These are phyloP conservation scores for Phytopythium boreale DNA, from an alignment of 352 stramenopile species.

Conservation along the genomic window DNA sequence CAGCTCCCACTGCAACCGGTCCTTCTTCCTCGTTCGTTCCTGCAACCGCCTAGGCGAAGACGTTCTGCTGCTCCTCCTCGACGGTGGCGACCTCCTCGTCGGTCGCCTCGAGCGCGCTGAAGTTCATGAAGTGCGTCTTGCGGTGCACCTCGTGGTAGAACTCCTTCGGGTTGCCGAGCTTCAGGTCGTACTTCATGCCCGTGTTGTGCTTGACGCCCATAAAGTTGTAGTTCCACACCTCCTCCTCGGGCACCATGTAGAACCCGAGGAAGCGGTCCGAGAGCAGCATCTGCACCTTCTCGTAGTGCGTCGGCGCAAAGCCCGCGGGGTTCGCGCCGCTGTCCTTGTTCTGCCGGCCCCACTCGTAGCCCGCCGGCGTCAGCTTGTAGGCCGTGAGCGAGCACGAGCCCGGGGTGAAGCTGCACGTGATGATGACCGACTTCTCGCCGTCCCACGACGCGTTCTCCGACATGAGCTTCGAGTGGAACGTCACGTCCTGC, in stretches of 20 bases:
- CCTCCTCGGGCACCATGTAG: slow-evolving; percentile 98
- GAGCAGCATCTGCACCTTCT: slow-evolving; percentile 99
- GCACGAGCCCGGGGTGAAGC: slow-evolving; percentile 99
- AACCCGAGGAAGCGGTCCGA: slow-evolving; percentile 99
- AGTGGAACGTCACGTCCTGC: slow-evolving; percentile 95
- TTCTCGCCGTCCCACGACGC: slow-evolving; percentile 97
- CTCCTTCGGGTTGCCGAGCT: slow-evolving; percentile 97
- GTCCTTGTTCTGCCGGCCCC: slow-evolving; percentile 98
- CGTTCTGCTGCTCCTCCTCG: slow-evolving; percentile 91
- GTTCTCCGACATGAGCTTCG: slow-evolving; percentile 97
- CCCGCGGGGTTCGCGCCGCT: slow-evolving; percentile 92
- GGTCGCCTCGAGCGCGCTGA: slow-evolving; percentile 95
- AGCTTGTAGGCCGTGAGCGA: slow-evolving; percentile 99
- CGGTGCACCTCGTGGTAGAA: slow-evolving; percentile 99
- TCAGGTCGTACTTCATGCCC: slow-evolving; percentile 98
- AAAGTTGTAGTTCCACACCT: slow-evolving; percentile 99
- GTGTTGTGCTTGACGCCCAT: slow-evolving; percentile 98
- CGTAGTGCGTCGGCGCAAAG: slow-evolving; percentile 97
- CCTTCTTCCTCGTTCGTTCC: too few relatives aligned
- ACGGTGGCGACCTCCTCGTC: slow-evolving; percentile 86
- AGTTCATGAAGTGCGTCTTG: slow-evolving; percentile 99
- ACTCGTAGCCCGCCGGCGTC: slow-evolving; percentile 96
- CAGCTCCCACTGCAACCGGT: background rate
- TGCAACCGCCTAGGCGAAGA: slow-evolving; percentile 51
- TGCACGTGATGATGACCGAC: slow-evolving; percentile 97